phyloP scores from a whole-genome alignment of 208 protist genomes.

The Trypanosoma scelopori region DNA sequence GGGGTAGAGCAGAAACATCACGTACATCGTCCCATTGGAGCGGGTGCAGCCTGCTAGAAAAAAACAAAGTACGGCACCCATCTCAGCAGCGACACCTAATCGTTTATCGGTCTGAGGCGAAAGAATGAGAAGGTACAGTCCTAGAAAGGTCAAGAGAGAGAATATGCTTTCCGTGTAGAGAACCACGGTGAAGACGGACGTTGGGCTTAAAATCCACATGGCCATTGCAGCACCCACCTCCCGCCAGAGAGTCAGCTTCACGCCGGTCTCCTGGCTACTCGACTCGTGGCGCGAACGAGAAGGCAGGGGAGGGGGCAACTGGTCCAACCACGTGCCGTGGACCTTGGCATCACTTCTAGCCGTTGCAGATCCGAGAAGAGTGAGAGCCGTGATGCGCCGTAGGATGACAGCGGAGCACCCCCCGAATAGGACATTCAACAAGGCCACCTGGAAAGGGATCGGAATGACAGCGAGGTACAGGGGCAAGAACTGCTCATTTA shows the following conservation, averaged over 20 bases:
- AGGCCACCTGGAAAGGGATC: slow-evolving; percentile 46
- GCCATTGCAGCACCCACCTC: slow-evolving; percentile 50
- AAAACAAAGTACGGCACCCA: slow-evolving; percentile 51
- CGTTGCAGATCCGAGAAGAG: slow-evolving; percentile 29
- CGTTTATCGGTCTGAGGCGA: slow-evolving; percentile 1
- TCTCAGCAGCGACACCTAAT: slow-evolving; percentile 2
- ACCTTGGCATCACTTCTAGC: slow-evolving; percentile 22
- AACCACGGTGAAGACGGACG: slow-evolving; percentile 69
- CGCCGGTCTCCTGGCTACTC: not conserved
- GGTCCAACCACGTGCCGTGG: slow-evolving; percentile 26
- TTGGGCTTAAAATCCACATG: slow-evolving; percentile 60
- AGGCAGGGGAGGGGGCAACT: slow-evolving; percentile 16
- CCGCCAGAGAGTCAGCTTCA: slow-evolving; percentile 27
- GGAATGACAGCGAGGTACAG: slow-evolving; percentile 37
- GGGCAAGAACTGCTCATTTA: slow-evolving; percentile 29
- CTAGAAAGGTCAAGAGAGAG: slow-evolving; percentile 50
- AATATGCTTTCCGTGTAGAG: slow-evolving; percentile 84
- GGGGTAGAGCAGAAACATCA: slow-evolving; percentile 68
- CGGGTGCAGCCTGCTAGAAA: slow-evolving; percentile 43
- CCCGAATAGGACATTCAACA: slow-evolving; percentile 44
- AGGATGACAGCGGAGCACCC: slow-evolving; percentile 48
- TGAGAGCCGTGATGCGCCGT: slow-evolving; percentile 53
- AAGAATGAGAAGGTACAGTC: slow-evolving; percentile 50
- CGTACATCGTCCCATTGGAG: slow-evolving; percentile 63
- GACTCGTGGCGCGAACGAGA: not conserved